These are phyloP conservation scores for Psidium guajava DNA, from an alignment of 345 rosid species.

Conservation along the genomic window DNA sequence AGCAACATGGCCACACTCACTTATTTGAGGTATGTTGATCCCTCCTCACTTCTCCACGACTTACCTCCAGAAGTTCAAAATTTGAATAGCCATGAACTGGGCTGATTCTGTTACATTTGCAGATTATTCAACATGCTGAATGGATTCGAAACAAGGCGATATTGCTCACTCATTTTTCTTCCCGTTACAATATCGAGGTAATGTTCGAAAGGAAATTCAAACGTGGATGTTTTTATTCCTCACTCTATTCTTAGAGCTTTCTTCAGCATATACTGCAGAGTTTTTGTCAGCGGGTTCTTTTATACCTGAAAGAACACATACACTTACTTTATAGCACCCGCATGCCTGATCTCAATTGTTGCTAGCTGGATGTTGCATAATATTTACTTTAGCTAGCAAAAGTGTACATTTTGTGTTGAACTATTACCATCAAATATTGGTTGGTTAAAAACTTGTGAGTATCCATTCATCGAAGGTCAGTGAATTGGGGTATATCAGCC, in stretches of 20 bases:
- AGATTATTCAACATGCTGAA: constrained; percentile 76
- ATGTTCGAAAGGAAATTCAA: constrained; percentile 4
- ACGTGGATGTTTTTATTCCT: not conserved
- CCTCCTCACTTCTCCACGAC: not conserved
- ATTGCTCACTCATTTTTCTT: constrained; percentile 78
- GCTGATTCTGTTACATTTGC: constrained; percentile 10
- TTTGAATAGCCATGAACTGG: not conserved
- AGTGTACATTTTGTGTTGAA: not conserved
- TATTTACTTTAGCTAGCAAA: not conserved
- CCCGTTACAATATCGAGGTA: constrained; percentile 86
- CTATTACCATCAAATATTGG: not conserved
- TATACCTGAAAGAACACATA: not conserved
- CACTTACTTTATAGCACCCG: not conserved
- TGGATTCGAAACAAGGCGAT: constrained; percentile 83
- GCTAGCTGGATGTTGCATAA: not conserved
- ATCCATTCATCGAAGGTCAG: not conserved
- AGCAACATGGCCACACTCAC: constrained; percentile 77
- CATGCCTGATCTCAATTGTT: not conserved
- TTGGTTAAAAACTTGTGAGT: not conserved
- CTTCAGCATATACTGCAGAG: not conserved
- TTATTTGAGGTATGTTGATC: constrained; percentile 48
- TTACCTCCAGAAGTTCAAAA: not conserved
- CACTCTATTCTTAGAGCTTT: not conserved
- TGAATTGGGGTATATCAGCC: not conserved
- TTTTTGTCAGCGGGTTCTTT: not conserved